Conservation (phyloP, 2,329 filamentous ascomycete genomes). For the Neonectria faginata region DNA sequence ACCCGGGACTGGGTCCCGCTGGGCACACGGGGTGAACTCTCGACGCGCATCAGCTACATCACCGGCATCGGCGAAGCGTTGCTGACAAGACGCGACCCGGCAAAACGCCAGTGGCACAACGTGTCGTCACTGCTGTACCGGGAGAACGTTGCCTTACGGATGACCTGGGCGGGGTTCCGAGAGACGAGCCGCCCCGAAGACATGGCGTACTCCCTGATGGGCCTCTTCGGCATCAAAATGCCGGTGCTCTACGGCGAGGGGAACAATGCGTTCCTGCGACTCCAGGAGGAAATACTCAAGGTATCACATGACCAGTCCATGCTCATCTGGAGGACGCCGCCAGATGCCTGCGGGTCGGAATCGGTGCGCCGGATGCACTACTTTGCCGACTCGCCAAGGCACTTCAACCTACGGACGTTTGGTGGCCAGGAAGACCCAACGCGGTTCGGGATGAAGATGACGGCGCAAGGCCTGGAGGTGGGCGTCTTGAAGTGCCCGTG, state of each 20-base stretch:
- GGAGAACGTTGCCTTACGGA: conserved; percentile 47
- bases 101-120: conserved; percentile 32
- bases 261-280: conserved; percentile 47
- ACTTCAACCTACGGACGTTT: conserved; percentile 44
- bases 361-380: conserved; percentile 40
- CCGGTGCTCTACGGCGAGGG: conserved; percentile 53
- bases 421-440: conserved; percentile 42
- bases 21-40: conserved; percentile 36
- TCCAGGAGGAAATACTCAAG: conserved; percentile 52
- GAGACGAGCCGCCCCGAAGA: conserved; percentile 48
- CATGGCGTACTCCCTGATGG: conserved; percentile 51
- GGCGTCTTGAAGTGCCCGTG: conserved; percentile 46
- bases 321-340: conserved; percentile 46
- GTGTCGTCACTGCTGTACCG: conserved; percentile 37
- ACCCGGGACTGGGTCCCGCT: conserved; percentile 39
- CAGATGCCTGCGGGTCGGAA: conserved; percentile 20
- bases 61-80: conserved; percentile 42
- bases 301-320: conserved; percentile 51
- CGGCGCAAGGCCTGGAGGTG: conserved; percentile 40
- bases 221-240: conserved; percentile 52
- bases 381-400: conserved; percentile 41
- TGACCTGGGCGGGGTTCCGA: conserved; percentile 52
- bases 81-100: conserved; percentile 31
- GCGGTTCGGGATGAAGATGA: conserved; percentile 40
- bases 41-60: conserved; percentile 38